Percentiles rank a stretch among this genome's conserved stretches.
Conservation (phyloP, 2,329 filamentous ascomycete genomes). For the Nigrospora oryzae region DNA sequence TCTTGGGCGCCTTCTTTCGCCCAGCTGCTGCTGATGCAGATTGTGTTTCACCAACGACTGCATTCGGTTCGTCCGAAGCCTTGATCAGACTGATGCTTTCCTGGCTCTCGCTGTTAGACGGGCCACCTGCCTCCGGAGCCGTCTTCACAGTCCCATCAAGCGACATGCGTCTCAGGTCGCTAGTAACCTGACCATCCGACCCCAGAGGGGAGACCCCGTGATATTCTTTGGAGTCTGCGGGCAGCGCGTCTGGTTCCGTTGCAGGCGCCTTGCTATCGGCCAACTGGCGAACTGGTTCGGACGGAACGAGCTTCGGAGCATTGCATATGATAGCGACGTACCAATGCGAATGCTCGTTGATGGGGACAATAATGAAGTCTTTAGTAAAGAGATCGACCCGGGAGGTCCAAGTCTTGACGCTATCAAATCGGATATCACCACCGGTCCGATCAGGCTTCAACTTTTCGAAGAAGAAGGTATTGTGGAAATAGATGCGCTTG, state of each 20-base stretch:
- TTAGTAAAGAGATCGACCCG: slow-evolving; percentile 77
- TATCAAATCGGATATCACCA: slow-evolving; percentile 68
- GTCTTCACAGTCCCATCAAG: not conserved
- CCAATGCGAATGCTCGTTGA: slow-evolving; percentile 86
- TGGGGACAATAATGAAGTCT: slow-evolving; percentile 85
- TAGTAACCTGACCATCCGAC: not conserved
- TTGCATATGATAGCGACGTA: slow-evolving; percentile 95
- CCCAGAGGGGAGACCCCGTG: not conserved
- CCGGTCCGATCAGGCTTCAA: slow-evolving; percentile 53
- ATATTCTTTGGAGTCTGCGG: not conserved
- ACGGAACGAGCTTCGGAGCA: slow-evolving; percentile 47
- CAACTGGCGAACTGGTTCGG: slow-evolving; percentile 18
- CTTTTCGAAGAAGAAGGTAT: slow-evolving; percentile 82
- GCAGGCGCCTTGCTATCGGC: not conserved
- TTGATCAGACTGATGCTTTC: not conserved
- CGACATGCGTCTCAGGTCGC: not conserved
- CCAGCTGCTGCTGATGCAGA: not conserved
- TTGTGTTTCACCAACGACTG: slow-evolving; percentile 4
- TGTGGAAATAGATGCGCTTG: slow-evolving; percentile 76
- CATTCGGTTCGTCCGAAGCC: not conserved
- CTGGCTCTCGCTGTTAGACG: not conserved
- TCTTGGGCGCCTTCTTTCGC: slow-evolving; percentile 22
- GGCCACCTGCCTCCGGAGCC: not conserved
- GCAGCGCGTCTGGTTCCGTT: not conserved
- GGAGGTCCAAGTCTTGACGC: slow-evolving; percentile 80